A percentile compares a stretch with the other conserved stretches of the same genome.
phyloP scores from a whole-genome alignment of 2,329 filamentous ascomycete species.

The Xylaria sp. region DNA sequence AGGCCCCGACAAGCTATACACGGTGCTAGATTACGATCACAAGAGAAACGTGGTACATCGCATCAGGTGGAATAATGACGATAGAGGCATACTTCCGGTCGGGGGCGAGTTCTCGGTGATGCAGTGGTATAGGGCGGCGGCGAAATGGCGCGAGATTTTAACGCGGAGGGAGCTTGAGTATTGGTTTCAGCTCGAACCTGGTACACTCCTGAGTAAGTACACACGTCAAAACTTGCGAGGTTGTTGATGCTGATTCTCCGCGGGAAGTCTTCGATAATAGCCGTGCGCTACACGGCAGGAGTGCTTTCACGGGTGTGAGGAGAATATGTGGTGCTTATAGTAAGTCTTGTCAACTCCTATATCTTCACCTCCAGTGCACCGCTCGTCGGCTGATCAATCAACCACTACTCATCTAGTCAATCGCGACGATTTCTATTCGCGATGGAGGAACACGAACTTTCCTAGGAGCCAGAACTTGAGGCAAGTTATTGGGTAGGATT shows the following conservation, averaged over 20 bases:
- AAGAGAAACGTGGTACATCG: conserved; percentile 57
- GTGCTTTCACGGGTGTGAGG: conserved; percentile 82
- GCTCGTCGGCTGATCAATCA: conserved; percentile 5
- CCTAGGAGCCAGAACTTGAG: conserved; percentile 58
- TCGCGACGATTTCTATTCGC: conserved; percentile 82
- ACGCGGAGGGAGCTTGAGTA: conserved; percentile 74
- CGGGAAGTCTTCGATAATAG: conserved; percentile 92
- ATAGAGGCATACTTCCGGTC: conserved; percentile 77
- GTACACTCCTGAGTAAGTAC: conserved; percentile 76
- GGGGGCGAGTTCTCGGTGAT: conserved; percentile 58
- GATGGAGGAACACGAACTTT: conserved; percentile 78
- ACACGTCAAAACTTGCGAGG: background rate
- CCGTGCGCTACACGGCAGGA: conserved; percentile 89
- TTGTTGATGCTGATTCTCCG: conserved; percentile 9
- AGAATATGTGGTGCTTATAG: conserved; percentile 93
- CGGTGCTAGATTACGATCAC: conserved; percentile 74
- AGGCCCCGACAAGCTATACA: conserved; percentile 74
- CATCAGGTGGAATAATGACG: conserved; percentile 93
- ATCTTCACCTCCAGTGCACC: background rate
- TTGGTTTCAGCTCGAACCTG: conserved; percentile 84
- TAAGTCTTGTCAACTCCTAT: conserved; percentile 59
- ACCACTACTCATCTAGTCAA: conserved; percentile 65
- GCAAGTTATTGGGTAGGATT: conserved; percentile 46
- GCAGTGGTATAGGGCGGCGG: conserved; percentile 83
- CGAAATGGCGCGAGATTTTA: conserved; percentile 77